Evolutionary conservation across 345 rosid genomes (phyloP).

Genomic region (Camelina hispida): DNA sequence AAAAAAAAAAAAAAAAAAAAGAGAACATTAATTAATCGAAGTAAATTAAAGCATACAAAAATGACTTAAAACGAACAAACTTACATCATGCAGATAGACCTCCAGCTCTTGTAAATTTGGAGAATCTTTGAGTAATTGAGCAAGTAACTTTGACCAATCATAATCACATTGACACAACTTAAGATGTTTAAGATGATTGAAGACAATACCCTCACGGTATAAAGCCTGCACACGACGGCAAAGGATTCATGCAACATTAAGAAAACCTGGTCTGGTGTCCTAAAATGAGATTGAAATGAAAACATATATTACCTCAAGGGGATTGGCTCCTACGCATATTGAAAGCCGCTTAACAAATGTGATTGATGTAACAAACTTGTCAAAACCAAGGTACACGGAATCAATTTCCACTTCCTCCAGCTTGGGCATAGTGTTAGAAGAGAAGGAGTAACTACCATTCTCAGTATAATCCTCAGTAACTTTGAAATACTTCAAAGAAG

Average conservation of each 20-base stretch:
- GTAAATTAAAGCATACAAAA: background rate
- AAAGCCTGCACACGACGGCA: background rate
- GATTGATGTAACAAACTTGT: conserved; percentile 8
- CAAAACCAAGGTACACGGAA: background rate
- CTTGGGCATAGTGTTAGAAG: background rate
- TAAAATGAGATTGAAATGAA: too few relatives aligned
- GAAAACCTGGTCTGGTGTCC: too few relatives aligned
- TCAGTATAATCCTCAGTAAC: too few relatives aligned
- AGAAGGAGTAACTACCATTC: background rate
- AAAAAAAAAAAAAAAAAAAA: too few relatives aligned
- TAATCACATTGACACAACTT: background rate
- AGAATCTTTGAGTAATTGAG: conserved; percentile 14
- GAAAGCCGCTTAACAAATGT: conserved; percentile 11
- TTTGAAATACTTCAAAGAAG: too few relatives aligned
- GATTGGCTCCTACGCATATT: background rate
- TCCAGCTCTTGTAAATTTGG: background rate
- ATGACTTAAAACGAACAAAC: background rate
- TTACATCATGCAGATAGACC: background rate
- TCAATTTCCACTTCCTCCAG: conserved; percentile 13
- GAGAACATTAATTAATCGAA: background rate
- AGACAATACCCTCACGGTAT: background rate
- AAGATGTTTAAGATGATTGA: conserved; percentile 4
- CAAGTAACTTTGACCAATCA: conserved; percentile 10
- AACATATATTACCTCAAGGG: too few relatives aligned
- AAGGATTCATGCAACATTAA: too few relatives aligned